Evolutionary conservation across 148 eudicot species (phyloP), one percentile per base, ranked within the genome.

Genomic region (Nyssa sinensis): DNA sequence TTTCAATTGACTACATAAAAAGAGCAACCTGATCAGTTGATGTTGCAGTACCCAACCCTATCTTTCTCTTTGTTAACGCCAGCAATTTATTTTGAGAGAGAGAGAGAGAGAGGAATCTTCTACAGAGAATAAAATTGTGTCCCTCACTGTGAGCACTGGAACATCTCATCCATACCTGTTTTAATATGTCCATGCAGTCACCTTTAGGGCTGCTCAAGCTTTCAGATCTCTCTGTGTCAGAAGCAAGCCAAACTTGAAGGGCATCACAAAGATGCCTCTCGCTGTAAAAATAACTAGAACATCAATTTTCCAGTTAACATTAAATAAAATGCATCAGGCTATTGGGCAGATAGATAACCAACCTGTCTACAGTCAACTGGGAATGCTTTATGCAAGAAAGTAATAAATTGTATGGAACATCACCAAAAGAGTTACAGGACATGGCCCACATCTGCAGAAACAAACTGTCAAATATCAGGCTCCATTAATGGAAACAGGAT

Each of bases 231-330:
- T 80, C 77, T 33, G 63, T n/a, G 34, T 89, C 85, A 77, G 86
- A 80, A 70, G 75, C 74, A 60, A 87, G 63, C 97, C 98, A 94
- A 72, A 79, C 76, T 64, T 90, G 77, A 69, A 92, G 67, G 57
- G 84, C 88, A 78, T 92, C 92, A 85, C 89, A 87, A 72, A 94
- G 93, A 81, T 89, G 88, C 84, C 84, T 87, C 84, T 94, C 98
- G 76, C 98, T 94, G 83, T 58, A 66, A 66, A 70, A 63, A 59
- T 59, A 74, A 74, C 61, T n/a, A 75, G 58, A 57, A 75, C 24
- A 62, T 64, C 63, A 32, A 44, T 73, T 65, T 39, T 32, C 55
- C 58, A 24, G 65, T 39, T 16, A 33, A 75, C 14, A 1, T 27
- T 28, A 17, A 7, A 64, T 35, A 35, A 53, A 62, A 63, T 28